Evolutionary conservation across 805 yeast genomes (phyloP), one percentile per base, ranked within the genome.

Genomic region (Zygoascus ofunaensis): DNA sequence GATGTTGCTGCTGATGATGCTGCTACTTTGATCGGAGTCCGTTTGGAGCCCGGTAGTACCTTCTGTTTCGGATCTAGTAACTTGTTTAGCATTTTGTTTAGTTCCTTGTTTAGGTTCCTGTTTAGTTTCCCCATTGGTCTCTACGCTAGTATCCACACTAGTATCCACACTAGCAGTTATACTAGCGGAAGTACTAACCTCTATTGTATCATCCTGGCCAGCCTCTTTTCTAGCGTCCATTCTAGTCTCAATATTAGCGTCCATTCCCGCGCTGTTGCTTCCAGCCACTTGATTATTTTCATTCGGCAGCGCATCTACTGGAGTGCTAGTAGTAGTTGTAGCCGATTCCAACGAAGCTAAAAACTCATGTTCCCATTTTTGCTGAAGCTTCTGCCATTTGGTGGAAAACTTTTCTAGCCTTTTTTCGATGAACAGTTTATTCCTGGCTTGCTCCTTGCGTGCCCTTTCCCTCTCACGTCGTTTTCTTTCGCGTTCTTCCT

Each of bases 401-500:
- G 7, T 26, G 7, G 10, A 7, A 12, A 26, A 26, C 30, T 36
- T 36, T 21, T 36, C 39, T 7, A 36, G 26, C 18, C 41, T 24
- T 22, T 36, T 33, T 34, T 41, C 28, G 5, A 33, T 33, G 12
- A 30, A 23, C 19, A 23, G 18, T 19, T 40, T 37, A 28, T 47
- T 43, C 24, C 36, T n/a, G 12, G n/a, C 32, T 21, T 30, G 34
- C 32, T 24, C 15, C 15, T 28, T 15, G 3, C 43, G 22, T 15
- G 15, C 43, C 17, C 43, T 32, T 19, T 34, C 36, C 14, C 23
- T 39, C 30, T 30, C 15, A 20, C 37, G 26, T 5, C 17, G 20
- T 21, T 41, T 21, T 3, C 36, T 34, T 45, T 47, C 51, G 34
- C 46, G 34, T 36, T 44, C 35, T 37, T 44, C 15, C 33, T 45